Percentiles rank a stretch among this genome's conserved stretches.
Evolutionary conservation across 768 basidiomycete species (phyloP).

Genomic region (Tulasnella sp.): DNA sequence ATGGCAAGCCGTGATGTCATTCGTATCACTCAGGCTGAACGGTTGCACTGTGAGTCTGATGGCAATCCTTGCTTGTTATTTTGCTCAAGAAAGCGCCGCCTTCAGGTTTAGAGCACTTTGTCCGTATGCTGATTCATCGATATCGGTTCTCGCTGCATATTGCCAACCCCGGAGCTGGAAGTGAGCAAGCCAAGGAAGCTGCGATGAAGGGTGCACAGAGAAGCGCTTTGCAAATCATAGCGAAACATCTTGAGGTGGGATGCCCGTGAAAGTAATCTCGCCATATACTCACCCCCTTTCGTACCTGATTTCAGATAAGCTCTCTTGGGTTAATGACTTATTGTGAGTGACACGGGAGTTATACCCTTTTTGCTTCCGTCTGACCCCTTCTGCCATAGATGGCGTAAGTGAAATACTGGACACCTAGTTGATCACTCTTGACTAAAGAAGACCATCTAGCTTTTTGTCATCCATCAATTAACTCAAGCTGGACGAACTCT

Average conservation of each 20-base stretch:
- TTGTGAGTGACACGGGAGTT: conserved; percentile 46
- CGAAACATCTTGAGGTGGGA: conserved; percentile 52
- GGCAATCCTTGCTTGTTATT: not conserved
- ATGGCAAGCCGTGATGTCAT: conserved; percentile 79
- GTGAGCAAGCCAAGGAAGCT: conserved; percentile 58
- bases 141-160: conserved; percentile 49
- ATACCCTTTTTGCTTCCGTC: not conserved
- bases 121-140: conserved; percentile 79
- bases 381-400: not conserved
- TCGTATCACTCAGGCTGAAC: conserved; percentile 78
- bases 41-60: conserved; percentile 53
- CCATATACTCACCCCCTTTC: not conserved
- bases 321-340: conserved; percentile 90
- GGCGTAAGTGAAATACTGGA: not conserved
- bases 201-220: conserved; percentile 69
- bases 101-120: conserved; percentile 61
- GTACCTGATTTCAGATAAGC: conserved; percentile 45
- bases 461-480: conserved; percentile 77
- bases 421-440: no score
- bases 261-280: not conserved
- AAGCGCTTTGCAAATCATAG: conserved; percentile 73
- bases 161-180: conserved; percentile 31
- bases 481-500: conserved; percentile 90
- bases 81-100: not conserved
- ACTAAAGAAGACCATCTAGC: not conserved